These are phyloP conservation scores for Decorospora gaudefroyi DNA, from an alignment of 2,329 filamentous ascomycete genomes.

Conservation along the genomic window DNA sequence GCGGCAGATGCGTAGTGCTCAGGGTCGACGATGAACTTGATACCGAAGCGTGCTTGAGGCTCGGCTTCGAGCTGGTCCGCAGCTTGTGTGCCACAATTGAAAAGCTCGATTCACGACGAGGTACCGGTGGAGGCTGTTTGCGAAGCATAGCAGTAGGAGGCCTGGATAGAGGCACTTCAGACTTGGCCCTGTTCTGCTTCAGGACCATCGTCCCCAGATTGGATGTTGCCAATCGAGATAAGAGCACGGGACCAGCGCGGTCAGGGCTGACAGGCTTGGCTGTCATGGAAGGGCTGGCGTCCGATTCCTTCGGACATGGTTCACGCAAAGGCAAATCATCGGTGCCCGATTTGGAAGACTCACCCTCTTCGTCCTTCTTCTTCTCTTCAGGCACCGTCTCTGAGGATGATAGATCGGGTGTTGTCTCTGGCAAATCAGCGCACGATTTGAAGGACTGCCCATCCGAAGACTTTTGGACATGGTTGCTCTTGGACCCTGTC, in stretches of 20 bases:
- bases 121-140: conserved; percentile 20
- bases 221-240: conserved; percentile 18
- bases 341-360: conserved; percentile 20
- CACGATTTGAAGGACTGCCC: conserved; percentile 45
- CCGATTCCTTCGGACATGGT: conserved; percentile 23
- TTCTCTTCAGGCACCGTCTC: no score
- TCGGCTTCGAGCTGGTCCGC: conserved; percentile 28
- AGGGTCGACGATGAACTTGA: conserved; percentile 34
- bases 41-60: conserved; percentile 25
- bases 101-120: conserved; percentile 26
- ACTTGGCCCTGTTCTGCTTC: conserved; percentile 10
- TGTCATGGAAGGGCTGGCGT: conserved; percentile 32
- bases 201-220: conserved; percentile 9
- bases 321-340: conserved; percentile 17
- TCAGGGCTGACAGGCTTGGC: conserved; percentile 28
- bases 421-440: conserved; percentile 25
- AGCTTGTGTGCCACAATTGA: conserved; percentile 20
- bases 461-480: conserved; percentile 39
- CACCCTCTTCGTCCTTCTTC: conserved; percentile 13
- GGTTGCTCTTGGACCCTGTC: conserved; percentile 19
- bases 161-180: conserved; percentile 21
- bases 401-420: background rate
- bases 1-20: conserved; percentile 23
- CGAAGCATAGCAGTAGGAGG: conserved; percentile 20
- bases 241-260: conserved; percentile 23